Evolutionary conservation across 345 rosid genomes (phyloP), one percentile per base, ranked within the genome.

Genomic region (Stellera chamaejasme): DNA sequence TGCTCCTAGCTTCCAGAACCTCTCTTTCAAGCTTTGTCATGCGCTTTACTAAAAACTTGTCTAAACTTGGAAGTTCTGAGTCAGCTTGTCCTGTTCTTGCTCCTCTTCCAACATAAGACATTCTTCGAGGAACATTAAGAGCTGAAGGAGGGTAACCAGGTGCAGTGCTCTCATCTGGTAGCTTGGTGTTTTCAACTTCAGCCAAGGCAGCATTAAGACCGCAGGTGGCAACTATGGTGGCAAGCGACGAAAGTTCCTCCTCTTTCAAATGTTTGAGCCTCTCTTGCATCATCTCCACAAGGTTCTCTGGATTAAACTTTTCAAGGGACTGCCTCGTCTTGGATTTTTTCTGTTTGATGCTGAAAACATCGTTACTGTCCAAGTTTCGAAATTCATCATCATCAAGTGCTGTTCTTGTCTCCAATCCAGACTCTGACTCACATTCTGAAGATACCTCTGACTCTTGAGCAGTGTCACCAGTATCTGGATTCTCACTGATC

Each of bases 171-270:
- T 55, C 65, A 60, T 66, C 54, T 10, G 66, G 77, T 49, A 53
- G 59, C 72, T 73, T 88, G 53, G 42, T 63, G 61, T 58, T 66
- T 58, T 77, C 83, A 47, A 60, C 77, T 81, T 89, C 86, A 66
- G 90, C 92, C 64, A 93, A 75, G 44, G 85, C 90, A 64, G 88
- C 95, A 80, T 69, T 90, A 70, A 93, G 74, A 66, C 97, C 99
- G 71, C 97, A 75, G 25, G 96, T 90, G 45, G 99, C 99, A 59
- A 93, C 97, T 54, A 85, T 84, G 25, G 95, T 79, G 54, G 92
- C 96, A 60, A 93, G 82, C 45, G 90, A 87, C 70, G 97, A 87
- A 66, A 93, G 96, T 55, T 89, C 96, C 57, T 79, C 82, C 73
- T 93, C 95, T 44, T 85, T 85, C 75, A 93, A 77, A 59, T 76